These are phyloP conservation scores for Coleophoma crateriformis DNA, from an alignment of 2,329 filamentous ascomycete species.

Conservation along the genomic window DNA sequence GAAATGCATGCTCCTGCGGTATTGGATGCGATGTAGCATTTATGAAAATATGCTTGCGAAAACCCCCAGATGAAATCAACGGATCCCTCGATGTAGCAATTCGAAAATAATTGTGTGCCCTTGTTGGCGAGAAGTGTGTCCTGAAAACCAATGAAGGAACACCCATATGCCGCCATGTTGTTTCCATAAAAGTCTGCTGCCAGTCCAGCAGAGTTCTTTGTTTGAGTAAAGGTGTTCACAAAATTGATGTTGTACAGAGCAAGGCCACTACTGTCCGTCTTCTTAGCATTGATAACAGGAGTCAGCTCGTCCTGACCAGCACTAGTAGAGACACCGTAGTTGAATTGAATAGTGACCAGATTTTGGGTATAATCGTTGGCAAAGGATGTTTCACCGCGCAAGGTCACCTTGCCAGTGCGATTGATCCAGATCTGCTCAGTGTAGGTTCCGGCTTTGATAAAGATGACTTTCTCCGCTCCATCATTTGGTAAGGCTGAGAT, in stretches of 20 bases:
- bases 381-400: constrained; percentile 27
- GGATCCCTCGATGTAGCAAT: constrained; percentile 47
- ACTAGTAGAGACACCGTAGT: constrained; percentile 33
- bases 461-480: constrained; percentile 32
- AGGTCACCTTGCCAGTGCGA: constrained; percentile 32
- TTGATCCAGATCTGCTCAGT: constrained; percentile 34
- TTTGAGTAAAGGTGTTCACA: constrained; percentile 36
- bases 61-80: constrained; percentile 52
- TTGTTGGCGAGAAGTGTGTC: constrained; percentile 43
- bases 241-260: constrained; percentile 49
- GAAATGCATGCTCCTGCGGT: constrained; percentile 32
- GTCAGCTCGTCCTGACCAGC: constrained; percentile 35
- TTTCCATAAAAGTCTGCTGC: constrained; percentile 40
- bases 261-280: constrained; percentile 24
- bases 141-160: constrained; percentile 46
- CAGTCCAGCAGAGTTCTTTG: constrained; percentile 35
- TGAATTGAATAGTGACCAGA: constrained; percentile 30
- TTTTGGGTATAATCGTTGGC: constrained; percentile 31
- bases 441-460: constrained; percentile 34
- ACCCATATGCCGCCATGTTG: constrained; percentile 49
- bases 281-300: constrained; percentile 38
- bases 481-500: constrained; percentile 37
- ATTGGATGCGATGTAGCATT: constrained; percentile 32
- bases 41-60: constrained; percentile 40
- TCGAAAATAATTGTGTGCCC: constrained; percentile 48